Conservation (phyloP, 208 protist genomes). For the Zelonia costaricensis region DNA sequence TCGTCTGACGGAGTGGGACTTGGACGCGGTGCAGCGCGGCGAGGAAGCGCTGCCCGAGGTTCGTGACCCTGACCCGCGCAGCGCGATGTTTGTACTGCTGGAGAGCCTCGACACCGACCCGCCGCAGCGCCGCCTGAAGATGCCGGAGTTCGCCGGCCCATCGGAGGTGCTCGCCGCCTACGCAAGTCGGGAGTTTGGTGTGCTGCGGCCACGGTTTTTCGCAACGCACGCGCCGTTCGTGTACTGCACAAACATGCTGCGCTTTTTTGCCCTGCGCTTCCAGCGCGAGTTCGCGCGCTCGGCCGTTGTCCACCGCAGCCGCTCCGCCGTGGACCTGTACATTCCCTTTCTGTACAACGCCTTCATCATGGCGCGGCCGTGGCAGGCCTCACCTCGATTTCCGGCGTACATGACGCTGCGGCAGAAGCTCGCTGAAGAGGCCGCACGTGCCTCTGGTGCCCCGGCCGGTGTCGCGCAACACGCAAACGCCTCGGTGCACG, state of each 20-base stretch:
- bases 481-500: too few relatives aligned
- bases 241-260: conserved; percentile 66
- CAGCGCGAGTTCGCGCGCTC: conserved; percentile 37
- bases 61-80: neutral
- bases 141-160: neutral
- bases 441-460: neutral
- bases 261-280: conserved; percentile 40
- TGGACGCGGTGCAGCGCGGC: neutral
- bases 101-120: neutral
- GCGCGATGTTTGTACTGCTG: conserved; percentile 10
- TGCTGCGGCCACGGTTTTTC: conserved; percentile 32
- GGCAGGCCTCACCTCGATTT: conserved; percentile 52
- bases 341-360: conserved; percentile 69
- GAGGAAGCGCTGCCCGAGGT: conserved; percentile 4
- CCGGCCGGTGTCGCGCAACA: neutral
- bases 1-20: neutral
- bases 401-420: conserved; percentile 29
- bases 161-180: conserved; percentile 11
- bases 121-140: neutral
- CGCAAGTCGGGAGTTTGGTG: conserved; percentile 1
- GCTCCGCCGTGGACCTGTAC: conserved; percentile 36
- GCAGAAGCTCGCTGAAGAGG: neutral
- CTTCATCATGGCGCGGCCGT: conserved; percentile 63
- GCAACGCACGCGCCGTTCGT: conserved; percentile 65
- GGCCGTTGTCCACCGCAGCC: conserved; percentile 26